These are phyloP conservation scores for Centaurea solstitialis DNA, from an alignment of 129 eudicot genomes.

Conservation along the genomic window DNA sequence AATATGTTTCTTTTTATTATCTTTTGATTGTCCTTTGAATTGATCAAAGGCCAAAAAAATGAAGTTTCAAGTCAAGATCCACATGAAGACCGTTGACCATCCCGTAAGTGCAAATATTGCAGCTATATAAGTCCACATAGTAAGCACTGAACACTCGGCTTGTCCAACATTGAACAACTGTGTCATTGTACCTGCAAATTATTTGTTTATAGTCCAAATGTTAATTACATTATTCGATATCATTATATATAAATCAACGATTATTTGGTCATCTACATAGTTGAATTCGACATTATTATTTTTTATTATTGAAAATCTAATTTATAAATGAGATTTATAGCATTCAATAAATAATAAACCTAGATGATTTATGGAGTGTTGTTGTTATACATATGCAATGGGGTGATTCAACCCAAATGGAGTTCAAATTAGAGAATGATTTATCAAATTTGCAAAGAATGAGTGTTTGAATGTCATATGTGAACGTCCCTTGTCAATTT, in stretches of 20 bases:
- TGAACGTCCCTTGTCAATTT: no score
- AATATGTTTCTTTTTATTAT: background rate
- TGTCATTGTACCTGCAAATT: constrained; percentile 74
- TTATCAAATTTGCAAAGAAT: no score
- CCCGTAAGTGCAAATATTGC: constrained; percentile 65
- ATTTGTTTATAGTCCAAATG: background rate
- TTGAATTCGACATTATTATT: background rate
- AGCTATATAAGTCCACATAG: constrained; percentile 77
- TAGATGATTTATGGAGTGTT: no score
- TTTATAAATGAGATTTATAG: background rate
- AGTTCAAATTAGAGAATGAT: no score
- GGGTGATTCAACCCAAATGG: no score
- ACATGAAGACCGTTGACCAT: constrained; percentile 90
- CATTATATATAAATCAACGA: no score
- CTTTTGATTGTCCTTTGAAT: background rate
- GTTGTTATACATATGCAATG: no score
- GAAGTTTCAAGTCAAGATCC: constrained; percentile 52
- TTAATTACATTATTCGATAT: background rate
- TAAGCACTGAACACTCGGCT: constrained; percentile 82
- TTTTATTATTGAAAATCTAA: no score
- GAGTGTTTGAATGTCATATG: no score
- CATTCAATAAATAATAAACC: no score
- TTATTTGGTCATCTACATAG: background rate
- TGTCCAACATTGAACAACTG: constrained; percentile 78
- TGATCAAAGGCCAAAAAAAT: constrained; percentile 8